phyloP scores from a whole-genome alignment of 768 basidiomycete species.

The Suillus discolor region DNA sequence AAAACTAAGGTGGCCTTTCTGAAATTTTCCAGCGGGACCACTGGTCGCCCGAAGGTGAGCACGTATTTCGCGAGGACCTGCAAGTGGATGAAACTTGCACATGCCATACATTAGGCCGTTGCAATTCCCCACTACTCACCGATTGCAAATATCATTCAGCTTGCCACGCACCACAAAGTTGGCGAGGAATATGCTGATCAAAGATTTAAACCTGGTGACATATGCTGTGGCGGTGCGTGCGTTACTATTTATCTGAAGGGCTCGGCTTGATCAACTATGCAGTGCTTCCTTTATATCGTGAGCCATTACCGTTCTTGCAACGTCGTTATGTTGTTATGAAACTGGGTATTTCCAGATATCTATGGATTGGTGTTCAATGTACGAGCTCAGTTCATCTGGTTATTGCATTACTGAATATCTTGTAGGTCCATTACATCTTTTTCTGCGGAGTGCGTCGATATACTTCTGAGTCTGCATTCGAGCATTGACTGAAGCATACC shows the following conservation, averaged over 20 bases:
- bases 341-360: conserved; percentile 47
- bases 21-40: conserved; percentile 77
- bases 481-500: conserved; percentile 11
- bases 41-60: conserved; percentile 69
- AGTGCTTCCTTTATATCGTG: conserved; percentile 68
- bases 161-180: conserved; percentile 54
- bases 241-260: not conserved
- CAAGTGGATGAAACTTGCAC: not conserved
- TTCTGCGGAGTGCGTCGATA: conserved; percentile 51
- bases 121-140: conserved; percentile 61
- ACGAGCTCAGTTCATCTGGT: conserved; percentile 19
- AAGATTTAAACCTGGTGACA: conserved; percentile 61
- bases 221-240: conserved; percentile 56
- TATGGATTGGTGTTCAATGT: conserved; percentile 68
- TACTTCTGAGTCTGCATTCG: not conserved
- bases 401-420: conserved; percentile 25
- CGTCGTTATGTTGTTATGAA: not conserved
- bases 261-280: conserved; percentile 1
- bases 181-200: conserved; percentile 49
- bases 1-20: conserved; percentile 71
- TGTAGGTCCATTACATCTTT: conserved; percentile 58
- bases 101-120: conserved; percentile 46
- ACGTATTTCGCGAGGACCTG: not conserved
- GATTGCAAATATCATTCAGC: conserved; percentile 64
- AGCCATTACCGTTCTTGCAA: conserved; percentile 21